Base-by-base conservation (phyloP, 176 grass and related monocot species). In the Zea luxurians region DNA sequence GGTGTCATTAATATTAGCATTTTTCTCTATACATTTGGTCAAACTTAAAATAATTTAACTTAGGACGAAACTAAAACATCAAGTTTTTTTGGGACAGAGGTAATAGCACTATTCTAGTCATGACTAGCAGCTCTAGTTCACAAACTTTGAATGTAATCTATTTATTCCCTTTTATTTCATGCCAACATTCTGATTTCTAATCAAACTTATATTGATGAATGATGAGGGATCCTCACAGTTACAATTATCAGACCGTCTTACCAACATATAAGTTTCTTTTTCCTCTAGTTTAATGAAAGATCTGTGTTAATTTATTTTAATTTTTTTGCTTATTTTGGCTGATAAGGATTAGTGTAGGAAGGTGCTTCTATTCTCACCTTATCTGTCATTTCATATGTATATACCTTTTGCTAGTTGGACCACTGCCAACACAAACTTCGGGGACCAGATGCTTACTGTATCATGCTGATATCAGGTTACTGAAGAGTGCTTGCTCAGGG, bases 401-500 rank as follows among this genome's bases (percentile, higher is more conserved):
- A 40, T 50, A 3, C 10, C 6, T 78, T 40, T 41, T 67, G 16
- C 37, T 21, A 40, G 37, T 54, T 11, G 49, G 47, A 34, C 0
- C 12, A 55, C 42, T 65, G 11, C 38, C 65, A 48, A 53, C 48
- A 3, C 70, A 80, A 71, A 76, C 49, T 71, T 81, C 15, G 17
- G 37, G 64, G n/a, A 76, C 46, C 5, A 17, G 78, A 73, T 63
- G 41, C 43, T 82, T 75, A 1, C 21, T 70, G 43, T 70, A 45
- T 58, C 40, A 75, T 80, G 66, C 21, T 76, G 76, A 79, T 84
- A 73, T 78, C 81, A 95, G 96, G 90, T 99, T 80, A 85, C 96
- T 60, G 88, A 99, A 79, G 96, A 99, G 37, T 95, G 96, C 80
- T 48, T 99, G 81, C 83, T 90, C 68, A 92, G 79, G 86, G 96